Conservation (phyloP, 495 filamentous ascomycete species). For the Penicillium psychrofluorescens region DNA sequence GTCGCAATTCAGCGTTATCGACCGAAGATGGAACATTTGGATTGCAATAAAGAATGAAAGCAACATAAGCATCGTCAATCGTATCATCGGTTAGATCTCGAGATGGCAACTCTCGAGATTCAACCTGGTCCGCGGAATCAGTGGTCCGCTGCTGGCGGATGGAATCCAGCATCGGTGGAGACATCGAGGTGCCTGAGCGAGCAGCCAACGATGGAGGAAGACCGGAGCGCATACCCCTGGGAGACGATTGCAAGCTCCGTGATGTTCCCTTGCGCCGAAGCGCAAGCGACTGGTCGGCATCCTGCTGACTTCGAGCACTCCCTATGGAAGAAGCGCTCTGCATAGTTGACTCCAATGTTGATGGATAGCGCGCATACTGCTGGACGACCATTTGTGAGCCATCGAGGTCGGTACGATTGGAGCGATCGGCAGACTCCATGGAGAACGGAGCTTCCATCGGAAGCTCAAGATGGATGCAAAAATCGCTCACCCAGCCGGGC, state of each 20-base stretch:
- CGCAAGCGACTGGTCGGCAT: constrained; percentile 31
- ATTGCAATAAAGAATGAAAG: constrained; percentile 90
- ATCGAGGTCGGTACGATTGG: constrained; percentile 22
- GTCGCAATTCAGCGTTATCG: constrained; percentile 66
- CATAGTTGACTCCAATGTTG: constrained; percentile 29
- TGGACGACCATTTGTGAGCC: constrained; percentile 32
- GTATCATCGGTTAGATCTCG: constrained; percentile 62
- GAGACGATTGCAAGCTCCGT: constrained; percentile 37
- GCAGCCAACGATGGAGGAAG: constrained; percentile 20
- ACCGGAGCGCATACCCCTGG: constrained; percentile 26
- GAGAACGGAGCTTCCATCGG: constrained; percentile 26
- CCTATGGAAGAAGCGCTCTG: constrained; percentile 39
- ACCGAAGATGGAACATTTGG: constrained; percentile 64
- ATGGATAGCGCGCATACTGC: constrained; percentile 38
- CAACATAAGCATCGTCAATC: constrained; percentile 81
- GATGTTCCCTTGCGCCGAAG: constrained; percentile 38
- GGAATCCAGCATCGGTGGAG: constrained; percentile 33
- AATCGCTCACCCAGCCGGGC: neutral
- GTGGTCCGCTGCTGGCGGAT: constrained; percentile 23
- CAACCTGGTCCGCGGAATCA: constrained; percentile 29
- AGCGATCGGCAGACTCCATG: constrained; percentile 24
- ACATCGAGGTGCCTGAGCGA: constrained; percentile 34
- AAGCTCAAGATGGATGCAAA: neutral
- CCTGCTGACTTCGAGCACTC: constrained; percentile 34
- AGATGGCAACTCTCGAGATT: constrained; percentile 52